phyloP scores from a whole-genome alignment of 257 asterid genomes.

The Haberlea rhodopensis region DNA sequence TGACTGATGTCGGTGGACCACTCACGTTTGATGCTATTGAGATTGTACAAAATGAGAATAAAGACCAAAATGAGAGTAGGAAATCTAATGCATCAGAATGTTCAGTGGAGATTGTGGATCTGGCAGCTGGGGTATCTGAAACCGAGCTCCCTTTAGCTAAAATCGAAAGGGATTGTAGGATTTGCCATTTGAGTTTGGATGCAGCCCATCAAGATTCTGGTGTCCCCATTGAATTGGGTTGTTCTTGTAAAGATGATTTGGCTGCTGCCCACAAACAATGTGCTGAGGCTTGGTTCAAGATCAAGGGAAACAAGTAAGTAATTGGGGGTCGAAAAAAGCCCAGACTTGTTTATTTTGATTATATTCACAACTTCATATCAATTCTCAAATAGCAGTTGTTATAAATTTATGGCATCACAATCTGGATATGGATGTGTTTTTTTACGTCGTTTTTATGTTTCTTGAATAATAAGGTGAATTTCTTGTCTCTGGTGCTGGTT shows the following conservation, averaged over 20 bases:
- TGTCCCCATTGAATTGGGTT: constrained; percentile 63
- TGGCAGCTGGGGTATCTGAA: constrained; percentile 42
- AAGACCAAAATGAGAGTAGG: constrained; percentile 37
- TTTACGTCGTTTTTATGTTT: background rate
- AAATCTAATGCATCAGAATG: constrained; percentile 55
- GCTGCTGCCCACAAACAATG: constrained; percentile 86
- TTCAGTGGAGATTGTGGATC: constrained; percentile 72
- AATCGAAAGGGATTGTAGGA: constrained; percentile 64
- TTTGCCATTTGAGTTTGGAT: constrained; percentile 74
- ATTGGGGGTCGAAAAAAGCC: no score
- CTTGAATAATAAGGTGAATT: background rate
- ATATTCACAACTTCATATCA: background rate
- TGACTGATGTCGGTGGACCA: constrained; percentile 19
- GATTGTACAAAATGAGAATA: constrained; percentile 32
- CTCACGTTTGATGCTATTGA: constrained; percentile 29
- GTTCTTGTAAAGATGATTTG: constrained; percentile 76
- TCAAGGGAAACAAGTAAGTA: constrained; percentile 77
- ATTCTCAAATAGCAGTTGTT: background rate
- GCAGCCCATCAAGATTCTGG: constrained; percentile 55
- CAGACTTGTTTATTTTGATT: background rate
- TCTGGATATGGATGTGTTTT: background rate
- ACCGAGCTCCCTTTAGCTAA: constrained; percentile 29
- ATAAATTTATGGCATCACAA: background rate
- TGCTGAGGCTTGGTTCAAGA: constrained; percentile 79
- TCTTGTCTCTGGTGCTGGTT: constrained; percentile 12